Evolutionary conservation across 768 basidiomycete genomes (phyloP), one percentile per base, ranked within the genome.

Genomic region (Boletus sensibilis): DNA sequence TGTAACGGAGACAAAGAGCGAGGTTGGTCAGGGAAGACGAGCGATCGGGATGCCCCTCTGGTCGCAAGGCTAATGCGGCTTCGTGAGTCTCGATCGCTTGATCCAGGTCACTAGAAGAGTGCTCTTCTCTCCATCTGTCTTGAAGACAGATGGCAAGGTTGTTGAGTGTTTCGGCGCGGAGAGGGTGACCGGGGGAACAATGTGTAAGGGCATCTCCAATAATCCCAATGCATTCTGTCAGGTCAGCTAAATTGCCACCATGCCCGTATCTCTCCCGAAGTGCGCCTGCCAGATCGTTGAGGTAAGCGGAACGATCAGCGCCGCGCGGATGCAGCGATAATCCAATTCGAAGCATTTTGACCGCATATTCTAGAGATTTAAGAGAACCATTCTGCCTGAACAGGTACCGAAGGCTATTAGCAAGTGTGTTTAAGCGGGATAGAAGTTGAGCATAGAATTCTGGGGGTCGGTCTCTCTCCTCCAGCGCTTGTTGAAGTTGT

Each of bases 131-230:
- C 27, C 49, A 59, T 33, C 54, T 34, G 20, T 42, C 21, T n/a
- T 42, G 18, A 16, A 61, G 50, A 29, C 33, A 41, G 18, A 38
- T 58, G 33, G 50, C 45, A 9, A 62, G 61, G 31, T 63, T 62
- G 31, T 56, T 60, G 33, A 68, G 63, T 34, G 54, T 49, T 39
- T 38, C 42, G 18, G 48, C 27, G 8, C 40, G 53, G 25, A 51
- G 49, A 25, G 44, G 40, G 33, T 58, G 57, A 9, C 33, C 47
- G 13, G 18, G 31, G 1, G 54, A 41, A 46, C 45, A 41, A 23
- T 46, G 46, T 2, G 21, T 29, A 3, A 50, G 45, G 10, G 54
- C 44, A 25, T 38, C 50, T 29, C 33, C 46, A 38, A 55, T 46
- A 6, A 52, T 31, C 12, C 52, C 10, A 14, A 55, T 56, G 35